phyloP scores from a whole-genome alignment of 306 rosid species.

The Quercus glauca region DNA sequence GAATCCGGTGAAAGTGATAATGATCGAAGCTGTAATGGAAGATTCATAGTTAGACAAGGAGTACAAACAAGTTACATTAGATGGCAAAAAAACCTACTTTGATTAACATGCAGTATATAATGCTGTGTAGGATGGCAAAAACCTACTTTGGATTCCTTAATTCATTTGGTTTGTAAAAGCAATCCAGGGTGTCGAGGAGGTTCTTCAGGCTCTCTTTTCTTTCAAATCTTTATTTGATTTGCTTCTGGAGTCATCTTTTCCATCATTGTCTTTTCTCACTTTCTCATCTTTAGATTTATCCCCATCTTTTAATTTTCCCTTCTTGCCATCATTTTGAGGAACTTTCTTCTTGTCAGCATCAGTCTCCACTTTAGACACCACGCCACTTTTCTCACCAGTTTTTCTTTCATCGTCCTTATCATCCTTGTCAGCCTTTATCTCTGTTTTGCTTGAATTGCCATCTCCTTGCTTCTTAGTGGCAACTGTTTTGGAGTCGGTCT shows the following conservation, averaged over 20 bases:
- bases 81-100: no score
- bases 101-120: background rate
- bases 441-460: constrained; percentile 34
- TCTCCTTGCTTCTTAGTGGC: constrained; percentile 32
- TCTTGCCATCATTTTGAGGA: constrained; percentile 47
- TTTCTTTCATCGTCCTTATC: constrained; percentile 45
- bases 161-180: constrained; percentile 59
- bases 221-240: constrained; percentile 66
- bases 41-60: constrained; percentile 16
- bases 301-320: constrained; percentile 52
- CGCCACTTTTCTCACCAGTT: constrained; percentile 38
- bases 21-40: constrained; percentile 60
- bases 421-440: constrained; percentile 40
- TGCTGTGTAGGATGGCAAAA: constrained; percentile 15
- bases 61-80: background rate
- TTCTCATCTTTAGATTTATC: constrained; percentile 68
- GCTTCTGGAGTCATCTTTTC: constrained; percentile 60
- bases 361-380: constrained; percentile 30
- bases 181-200: constrained; percentile 93
- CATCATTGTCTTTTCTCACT: constrained; percentile 48
- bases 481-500: constrained; percentile 46
- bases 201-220: constrained; percentile 77
- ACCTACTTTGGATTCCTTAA: constrained; percentile 77
- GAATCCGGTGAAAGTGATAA: constrained; percentile 75
- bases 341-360: constrained; percentile 46